Percentiles rank a stretch among this genome's conserved stretches.
These are phyloP conservation scores for Alternaria alternata DNA, from an alignment of 2,329 filamentous ascomycete species.

Conservation along the genomic window DNA sequence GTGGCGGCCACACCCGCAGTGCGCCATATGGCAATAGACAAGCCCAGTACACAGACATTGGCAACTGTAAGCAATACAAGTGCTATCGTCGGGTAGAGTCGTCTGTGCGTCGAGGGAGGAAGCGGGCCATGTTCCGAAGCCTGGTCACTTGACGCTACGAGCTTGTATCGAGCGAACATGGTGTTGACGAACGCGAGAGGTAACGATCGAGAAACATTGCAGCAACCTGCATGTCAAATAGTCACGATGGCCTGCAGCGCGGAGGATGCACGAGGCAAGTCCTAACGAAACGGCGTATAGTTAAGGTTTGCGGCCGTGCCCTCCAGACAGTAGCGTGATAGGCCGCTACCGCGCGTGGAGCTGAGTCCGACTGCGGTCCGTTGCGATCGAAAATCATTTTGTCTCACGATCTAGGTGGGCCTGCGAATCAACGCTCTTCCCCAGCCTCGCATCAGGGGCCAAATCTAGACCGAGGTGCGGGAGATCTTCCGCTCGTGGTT, in stretches of 20 bases:
- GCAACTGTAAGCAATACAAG: constrained; percentile 2
- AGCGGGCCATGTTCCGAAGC: not conserved
- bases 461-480: not conserved
- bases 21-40: constrained; percentile 7
- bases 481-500: not conserved
- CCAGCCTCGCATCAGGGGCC: not conserved
- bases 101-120: not conserved
- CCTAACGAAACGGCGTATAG: constrained; percentile 4
- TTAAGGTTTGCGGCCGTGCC: constrained; percentile 5
- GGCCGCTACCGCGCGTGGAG: not conserved
- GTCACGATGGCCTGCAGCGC: not conserved
- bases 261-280: constrained; percentile 3
- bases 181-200: not conserved
- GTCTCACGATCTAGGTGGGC: not conserved
- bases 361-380: not conserved
- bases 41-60: constrained; percentile 6
- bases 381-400: not conserved
- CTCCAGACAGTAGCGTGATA: not conserved
- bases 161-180: constrained; percentile 10
- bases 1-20: not conserved
- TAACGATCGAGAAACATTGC: not conserved
- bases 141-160: not conserved
- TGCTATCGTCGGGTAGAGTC: constrained; percentile 1
- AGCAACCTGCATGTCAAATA: constrained; percentile 7
- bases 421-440: constrained; percentile 2